Percentiles rank a stretch among this genome's conserved stretches.
Conservation (phyloP, 495 filamentous ascomycete species). For the Bacidia rubella region DNA sequence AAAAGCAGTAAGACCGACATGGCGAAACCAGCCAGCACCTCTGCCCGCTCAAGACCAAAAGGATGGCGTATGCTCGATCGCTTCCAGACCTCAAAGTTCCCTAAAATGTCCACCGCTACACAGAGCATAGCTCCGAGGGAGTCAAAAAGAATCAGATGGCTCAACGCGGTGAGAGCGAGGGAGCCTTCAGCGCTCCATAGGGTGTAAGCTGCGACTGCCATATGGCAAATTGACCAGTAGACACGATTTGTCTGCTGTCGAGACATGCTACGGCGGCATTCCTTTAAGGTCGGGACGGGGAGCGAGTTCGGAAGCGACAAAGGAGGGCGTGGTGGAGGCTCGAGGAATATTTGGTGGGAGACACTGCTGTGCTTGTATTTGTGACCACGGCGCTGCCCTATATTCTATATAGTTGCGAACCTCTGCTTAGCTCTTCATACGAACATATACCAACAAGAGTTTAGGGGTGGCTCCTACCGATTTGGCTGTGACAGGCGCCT, state of each 20-base stretch:
- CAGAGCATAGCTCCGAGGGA: slow-evolving; percentile 87
- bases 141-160: slow-evolving; percentile 88
- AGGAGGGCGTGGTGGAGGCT: slow-evolving; percentile 78
- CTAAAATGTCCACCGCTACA: slow-evolving; percentile 78
- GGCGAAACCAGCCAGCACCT: slow-evolving; percentile 92
- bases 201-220: slow-evolving; percentile 64
- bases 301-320: slow-evolving; percentile 84
- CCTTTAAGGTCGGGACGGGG: slow-evolving; percentile 79
- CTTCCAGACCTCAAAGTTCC: slow-evolving; percentile 97
- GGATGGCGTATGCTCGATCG: slow-evolving; percentile 84
- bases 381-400: slow-evolving; percentile 88
- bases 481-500: slow-evolving; percentile 56
- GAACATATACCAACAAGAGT: slow-evolving; percentile 1
- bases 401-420: slow-evolving; percentile 35
- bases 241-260: slow-evolving; percentile 68
- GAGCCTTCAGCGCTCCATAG: slow-evolving; percentile 75
- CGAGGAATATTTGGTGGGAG: slow-evolving; percentile 91
- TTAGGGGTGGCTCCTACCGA: slow-evolving; percentile 42
- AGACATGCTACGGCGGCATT: slow-evolving; percentile 76
- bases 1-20: slow-evolving; percentile 91
- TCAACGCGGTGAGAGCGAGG: slow-evolving; percentile 84
- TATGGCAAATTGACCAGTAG: slow-evolving; percentile 83
- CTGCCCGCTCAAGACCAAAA: slow-evolving; percentile 81
- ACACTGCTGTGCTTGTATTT: slow-evolving; percentile 97
- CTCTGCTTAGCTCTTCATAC: neutral